A percentile compares a stretch with the other conserved stretches of the same genome.
Evolutionary conservation across 139 green algal genomes (phyloP).

Genomic region (Chlorella sp.): DNA sequence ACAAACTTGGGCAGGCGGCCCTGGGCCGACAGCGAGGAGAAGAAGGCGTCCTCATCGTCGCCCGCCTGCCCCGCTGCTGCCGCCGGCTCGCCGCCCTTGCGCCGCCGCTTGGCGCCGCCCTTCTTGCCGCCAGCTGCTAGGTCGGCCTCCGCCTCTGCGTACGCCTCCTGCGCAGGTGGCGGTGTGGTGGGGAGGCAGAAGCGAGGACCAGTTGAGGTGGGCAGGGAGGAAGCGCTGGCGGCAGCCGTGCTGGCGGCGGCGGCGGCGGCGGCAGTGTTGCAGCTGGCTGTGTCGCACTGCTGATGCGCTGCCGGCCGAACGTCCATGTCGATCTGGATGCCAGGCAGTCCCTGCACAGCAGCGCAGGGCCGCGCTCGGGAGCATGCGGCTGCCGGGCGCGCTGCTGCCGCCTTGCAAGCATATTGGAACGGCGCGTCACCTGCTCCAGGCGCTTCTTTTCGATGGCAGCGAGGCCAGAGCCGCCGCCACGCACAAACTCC

Average conservation of each 20-base stretch:
- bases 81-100: background rate
- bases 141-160: slow-evolving; percentile 68
- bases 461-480: slow-evolving; percentile 60
- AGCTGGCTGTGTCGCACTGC: background rate
- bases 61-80: background rate
- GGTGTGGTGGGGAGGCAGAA: background rate
- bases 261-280: background rate
- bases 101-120: slow-evolving; percentile 39
- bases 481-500: slow-evolving; percentile 75
- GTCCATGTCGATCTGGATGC: background rate
- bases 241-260: background rate
- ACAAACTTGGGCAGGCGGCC: slow-evolving; percentile 73
- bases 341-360: background rate
- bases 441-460: slow-evolving; percentile 60
- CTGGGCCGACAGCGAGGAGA: slow-evolving; percentile 36
- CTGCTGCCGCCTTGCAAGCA: no score
- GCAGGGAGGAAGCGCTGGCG: background rate
- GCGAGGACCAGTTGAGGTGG: background rate
- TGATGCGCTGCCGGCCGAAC: background rate
- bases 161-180: slow-evolving; percentile 46
- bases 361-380: no score
- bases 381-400: no score
- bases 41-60: slow-evolving; percentile 61
- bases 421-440: slow-evolving; percentile 2
- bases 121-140: slow-evolving; percentile 41